Percentiles rank a stretch among this genome's conserved stretches.
These are phyloP conservation scores for Globisporangium nagaii DNA, from an alignment of 352 stramenopile species.

Conservation along the genomic window DNA sequence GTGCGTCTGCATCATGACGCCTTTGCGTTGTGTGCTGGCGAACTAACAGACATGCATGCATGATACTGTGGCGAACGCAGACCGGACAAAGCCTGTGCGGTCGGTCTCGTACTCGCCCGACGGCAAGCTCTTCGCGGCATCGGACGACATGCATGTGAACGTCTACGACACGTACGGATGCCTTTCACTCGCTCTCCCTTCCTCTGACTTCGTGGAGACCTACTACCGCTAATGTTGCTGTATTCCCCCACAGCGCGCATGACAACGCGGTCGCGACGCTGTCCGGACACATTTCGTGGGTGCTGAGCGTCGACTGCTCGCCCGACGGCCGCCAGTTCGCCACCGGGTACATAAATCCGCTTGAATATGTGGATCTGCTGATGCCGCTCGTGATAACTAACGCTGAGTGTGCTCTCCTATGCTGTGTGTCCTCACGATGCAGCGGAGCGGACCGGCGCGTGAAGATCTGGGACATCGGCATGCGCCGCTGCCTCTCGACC, in stretches of 20 bases:
- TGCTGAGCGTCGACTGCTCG: slow-evolving; percentile 81
- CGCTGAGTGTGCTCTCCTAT: not conserved
- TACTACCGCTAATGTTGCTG: no score
- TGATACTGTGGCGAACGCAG: no score
- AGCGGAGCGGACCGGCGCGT: slow-evolving; percentile 85
- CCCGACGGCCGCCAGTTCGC: slow-evolving; percentile 83
- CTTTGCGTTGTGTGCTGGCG: no score
- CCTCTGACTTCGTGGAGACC: not conserved
- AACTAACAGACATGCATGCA: no score
- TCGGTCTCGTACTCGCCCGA: slow-evolving; percentile 81
- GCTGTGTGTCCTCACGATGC: not conserved
- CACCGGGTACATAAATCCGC: slow-evolving; percentile 42
- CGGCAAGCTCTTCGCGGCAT: slow-evolving; percentile 84
- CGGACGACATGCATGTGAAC: slow-evolving; percentile 90
- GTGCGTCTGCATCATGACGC: slow-evolving; percentile 13
- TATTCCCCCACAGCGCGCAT: slow-evolving; percentile 34
- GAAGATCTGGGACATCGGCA: slow-evolving; percentile 91
- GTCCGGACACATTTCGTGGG: slow-evolving; percentile 87
- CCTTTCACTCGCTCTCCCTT: not conserved
- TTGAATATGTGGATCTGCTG: no score
- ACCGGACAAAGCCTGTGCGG: slow-evolving; percentile 84
- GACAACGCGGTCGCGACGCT: slow-evolving; percentile 77
- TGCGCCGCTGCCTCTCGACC: slow-evolving; percentile 81
- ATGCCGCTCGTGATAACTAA: no score
- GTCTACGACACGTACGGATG: slow-evolving; percentile 87